Base-by-base conservation (phyloP, 495 filamentous ascomycete genomes). In the Podospora tetraspora region DNA sequence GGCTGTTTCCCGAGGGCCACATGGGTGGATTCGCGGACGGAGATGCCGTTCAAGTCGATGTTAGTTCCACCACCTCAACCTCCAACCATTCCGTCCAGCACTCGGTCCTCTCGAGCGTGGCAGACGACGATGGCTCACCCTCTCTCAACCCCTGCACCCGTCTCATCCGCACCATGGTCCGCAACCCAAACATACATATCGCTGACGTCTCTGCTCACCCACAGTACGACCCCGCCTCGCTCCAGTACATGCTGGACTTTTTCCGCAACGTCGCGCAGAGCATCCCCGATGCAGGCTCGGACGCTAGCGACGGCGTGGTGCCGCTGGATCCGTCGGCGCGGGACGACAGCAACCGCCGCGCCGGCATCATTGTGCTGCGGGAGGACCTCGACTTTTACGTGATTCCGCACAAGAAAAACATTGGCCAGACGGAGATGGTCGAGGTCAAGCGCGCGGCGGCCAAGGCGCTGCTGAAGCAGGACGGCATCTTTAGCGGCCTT, bases 181-280 rank as follows among this genome's bases (percentile, higher is more conserved):
- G 76, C 70, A 84, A 84, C 77, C 77, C 78, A 71, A 70, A 83
- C 73, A 78, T 85, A 74, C 76, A 86, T 72, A 75, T 84, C 80
- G 82, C 88, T 90, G 79, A 91, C 84, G 77, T 72, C 66, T 71
- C 64, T 63, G 16, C 75, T 68, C 72, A 70, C 64, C 78, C 83
- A 67, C 82, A 99, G 95, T 99, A 98, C 80, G 95, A 99, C 77
- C 94, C 95, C 30, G 87, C 89, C 27, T 97, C 93, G 43, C 86
- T 99, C 27, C 92, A 97, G 79, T 99, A 98, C 82, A 99, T 99
- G 96, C 87, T 99, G 61, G 95, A 98, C 71, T 99, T 99, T 81
- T 99, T 99, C 84, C 92, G 95, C 57, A 88, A 88, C 62, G 94
- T 99, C 63, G 94, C 95, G 32, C 92, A 97, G 75, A 94, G 91